A percentile compares a stretch with the other conserved stretches of the same genome.
These are phyloP conservation scores for Lasiosphaeria miniovina DNA, from an alignment of 495 filamentous ascomycete species.

Conservation along the genomic window DNA sequence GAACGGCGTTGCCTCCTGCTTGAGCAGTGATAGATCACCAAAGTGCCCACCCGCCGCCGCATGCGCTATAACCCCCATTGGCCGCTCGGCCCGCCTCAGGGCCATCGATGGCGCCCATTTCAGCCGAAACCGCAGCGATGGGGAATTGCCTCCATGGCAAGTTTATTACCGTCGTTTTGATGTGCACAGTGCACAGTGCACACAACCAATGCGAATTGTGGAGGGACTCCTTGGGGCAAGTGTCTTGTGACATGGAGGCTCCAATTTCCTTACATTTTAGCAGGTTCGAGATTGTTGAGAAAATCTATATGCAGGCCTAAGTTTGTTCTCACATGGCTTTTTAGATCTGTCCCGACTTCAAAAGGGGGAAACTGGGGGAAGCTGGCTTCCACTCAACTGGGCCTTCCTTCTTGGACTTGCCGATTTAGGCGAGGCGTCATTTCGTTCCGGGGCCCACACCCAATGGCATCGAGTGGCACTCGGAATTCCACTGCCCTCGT, in stretches of 20 bases:
- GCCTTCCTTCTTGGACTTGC: slow-evolving; percentile 5
- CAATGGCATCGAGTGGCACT: no score
- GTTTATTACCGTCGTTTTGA: background rate
- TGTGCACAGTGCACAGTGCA: background rate
- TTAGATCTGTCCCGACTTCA: no score
- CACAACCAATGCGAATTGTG: no score
- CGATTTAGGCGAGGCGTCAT: slow-evolving; percentile 18
- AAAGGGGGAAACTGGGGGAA: no score
- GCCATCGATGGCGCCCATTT: background rate
- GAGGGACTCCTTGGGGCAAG: background rate
- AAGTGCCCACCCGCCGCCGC: background rate
- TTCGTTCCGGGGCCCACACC: slow-evolving; percentile 9
- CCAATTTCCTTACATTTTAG: no score
- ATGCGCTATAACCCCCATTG: background rate
- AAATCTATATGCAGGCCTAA: no score
- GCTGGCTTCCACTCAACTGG: background rate
- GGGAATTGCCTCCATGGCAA: background rate
- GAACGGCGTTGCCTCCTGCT: no score
- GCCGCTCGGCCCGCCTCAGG: background rate
- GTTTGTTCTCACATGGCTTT: no score
- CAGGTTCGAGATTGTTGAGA: no score
- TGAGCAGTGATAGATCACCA: slow-evolving; percentile 1
- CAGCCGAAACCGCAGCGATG: background rate
- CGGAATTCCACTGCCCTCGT: no score
- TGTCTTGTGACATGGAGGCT: background rate